These are phyloP conservation scores for Colletotrichum graminicola DNA, from an alignment of 2,329 filamentous ascomycete genomes.

Conservation along the genomic window DNA sequence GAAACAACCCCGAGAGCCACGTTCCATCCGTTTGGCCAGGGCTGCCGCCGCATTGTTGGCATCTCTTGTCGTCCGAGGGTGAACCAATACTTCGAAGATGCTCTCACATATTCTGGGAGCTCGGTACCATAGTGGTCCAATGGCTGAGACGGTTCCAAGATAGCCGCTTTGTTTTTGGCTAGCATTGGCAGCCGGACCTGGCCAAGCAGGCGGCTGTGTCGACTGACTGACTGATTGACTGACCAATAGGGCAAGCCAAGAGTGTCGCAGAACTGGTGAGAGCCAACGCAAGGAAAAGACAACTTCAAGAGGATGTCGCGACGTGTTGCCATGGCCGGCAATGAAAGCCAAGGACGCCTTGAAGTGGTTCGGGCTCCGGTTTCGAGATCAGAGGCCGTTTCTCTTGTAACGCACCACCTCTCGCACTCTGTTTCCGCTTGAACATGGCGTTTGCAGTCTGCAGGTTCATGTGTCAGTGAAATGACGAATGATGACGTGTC, in stretches of 20 bases:
- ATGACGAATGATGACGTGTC: too few relatives aligned
- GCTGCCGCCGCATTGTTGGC: conserved; percentile 12
- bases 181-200: background rate
- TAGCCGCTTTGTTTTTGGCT: conserved; percentile 10
- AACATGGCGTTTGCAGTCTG: background rate
- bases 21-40: conserved; percentile 32
- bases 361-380: conserved; percentile 1
- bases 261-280: background rate
- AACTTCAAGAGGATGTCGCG: background rate
- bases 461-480: background rate
- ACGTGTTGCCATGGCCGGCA: background rate
- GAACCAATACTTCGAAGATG: background rate
- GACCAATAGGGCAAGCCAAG: background rate
- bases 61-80: conserved; percentile 33
- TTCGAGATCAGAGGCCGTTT: background rate
- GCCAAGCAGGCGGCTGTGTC: too few relatives aligned
- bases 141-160: conserved; percentile 14
- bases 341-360: background rate
- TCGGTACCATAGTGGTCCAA: conserved; percentile 22
- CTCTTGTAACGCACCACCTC: background rate
- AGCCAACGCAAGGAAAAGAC: background rate
- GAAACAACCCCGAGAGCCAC: conserved; percentile 14
- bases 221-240: background rate
- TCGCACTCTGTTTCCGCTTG: background rate
- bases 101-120: conserved; percentile 17